A percentile compares a stretch with the other conserved stretches of the same genome.
Evolutionary conservation across 2,329 filamentous ascomycete species (phyloP).

Genomic region (Boeremia lycopersici): DNA sequence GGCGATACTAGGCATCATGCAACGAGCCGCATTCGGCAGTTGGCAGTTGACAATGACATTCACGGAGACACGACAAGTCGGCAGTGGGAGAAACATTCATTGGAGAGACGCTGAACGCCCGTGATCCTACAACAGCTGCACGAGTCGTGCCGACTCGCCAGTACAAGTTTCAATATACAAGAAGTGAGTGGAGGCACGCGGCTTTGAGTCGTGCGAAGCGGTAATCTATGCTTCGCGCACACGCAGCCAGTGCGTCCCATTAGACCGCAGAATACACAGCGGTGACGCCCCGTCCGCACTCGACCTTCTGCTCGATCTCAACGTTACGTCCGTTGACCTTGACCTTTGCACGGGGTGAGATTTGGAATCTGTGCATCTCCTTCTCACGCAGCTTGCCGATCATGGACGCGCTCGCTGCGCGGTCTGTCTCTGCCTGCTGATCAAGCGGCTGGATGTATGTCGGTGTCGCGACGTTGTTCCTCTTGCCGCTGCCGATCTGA

Average conservation of each 20-base stretch:
- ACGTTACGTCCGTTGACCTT: conserved; percentile 72
- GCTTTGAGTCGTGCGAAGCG: not conserved
- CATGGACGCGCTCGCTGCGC: conserved; percentile 22
- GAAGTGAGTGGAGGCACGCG: not conserved
- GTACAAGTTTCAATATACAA: conserved; percentile 2
- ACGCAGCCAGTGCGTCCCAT: not conserved
- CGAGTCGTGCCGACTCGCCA: not conserved
- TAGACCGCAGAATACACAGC: conserved; percentile 75
- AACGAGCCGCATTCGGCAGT: not conserved
- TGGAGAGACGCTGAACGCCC: conserved; percentile 6
- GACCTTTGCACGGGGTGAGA: conserved; percentile 77
- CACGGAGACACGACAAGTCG: not conserved
- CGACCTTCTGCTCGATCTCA: conserved; percentile 82
- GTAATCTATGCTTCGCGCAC: conserved; percentile 11
- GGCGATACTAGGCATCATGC: not conserved
- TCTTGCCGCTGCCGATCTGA: conserved; percentile 89
- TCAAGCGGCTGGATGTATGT: conserved; percentile 81
- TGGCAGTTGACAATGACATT: not conserved
- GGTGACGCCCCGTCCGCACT: conserved; percentile 82
- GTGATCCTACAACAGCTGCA: conserved; percentile 1
- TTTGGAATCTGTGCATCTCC: conserved; percentile 76
- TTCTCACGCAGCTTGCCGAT: conserved; percentile 60
- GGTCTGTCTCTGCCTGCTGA: conserved; percentile 59
- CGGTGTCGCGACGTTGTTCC: conserved; percentile 78
- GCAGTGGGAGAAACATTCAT: not conserved